Evolutionary conservation across 495 filamentous ascomycete species (phyloP).

Genomic region (Cladorrhinum samala): DNA sequence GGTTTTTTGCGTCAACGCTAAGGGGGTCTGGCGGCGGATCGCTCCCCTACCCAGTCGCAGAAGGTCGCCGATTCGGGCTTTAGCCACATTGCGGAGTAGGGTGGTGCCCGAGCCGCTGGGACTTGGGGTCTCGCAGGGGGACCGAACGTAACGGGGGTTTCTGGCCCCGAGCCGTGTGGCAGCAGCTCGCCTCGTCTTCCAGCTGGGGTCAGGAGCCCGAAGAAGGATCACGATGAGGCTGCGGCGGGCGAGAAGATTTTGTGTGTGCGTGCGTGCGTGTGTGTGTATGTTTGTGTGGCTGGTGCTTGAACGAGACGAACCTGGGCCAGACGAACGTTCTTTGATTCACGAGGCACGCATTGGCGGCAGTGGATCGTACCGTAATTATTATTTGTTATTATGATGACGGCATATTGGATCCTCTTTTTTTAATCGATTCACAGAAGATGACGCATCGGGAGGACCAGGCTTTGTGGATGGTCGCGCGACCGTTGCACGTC

Average conservation of each 20-base stretch:
- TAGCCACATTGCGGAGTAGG: slow-evolving; percentile 29
- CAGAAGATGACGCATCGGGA: too few relatives aligned
- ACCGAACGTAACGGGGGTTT: too few relatives aligned
- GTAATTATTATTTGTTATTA: too few relatives aligned
- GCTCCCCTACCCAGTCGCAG: slow-evolving; percentile 25
- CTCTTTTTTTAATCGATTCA: too few relatives aligned
- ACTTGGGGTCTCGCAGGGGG: too few relatives aligned
- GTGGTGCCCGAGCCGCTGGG: slow-evolving; percentile 28
- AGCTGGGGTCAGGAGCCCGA: slow-evolving; percentile 1
- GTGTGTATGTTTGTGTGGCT: slow-evolving; percentile 1
- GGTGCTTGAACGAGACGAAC: neutral
- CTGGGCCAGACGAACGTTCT: neutral
- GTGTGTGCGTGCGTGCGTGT: too few relatives aligned
- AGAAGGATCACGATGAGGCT: neutral
- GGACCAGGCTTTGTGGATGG: too few relatives aligned
- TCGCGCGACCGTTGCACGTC: neutral
- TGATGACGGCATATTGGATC: too few relatives aligned
- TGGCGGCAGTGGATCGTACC: too few relatives aligned
- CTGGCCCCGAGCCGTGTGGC: neutral
- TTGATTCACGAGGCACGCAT: neutral
- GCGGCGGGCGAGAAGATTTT: too few relatives aligned
- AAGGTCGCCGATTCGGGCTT: slow-evolving; percentile 36
- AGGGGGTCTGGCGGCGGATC: slow-evolving; percentile 19
- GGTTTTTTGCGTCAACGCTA: slow-evolving; percentile 36
- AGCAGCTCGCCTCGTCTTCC: neutral